A percentile compares a stretch with the other conserved stretches of the same genome.
Conservation (phyloP, 2,329 filamentous ascomycete genomes). For the Xylariales sp. region DNA sequence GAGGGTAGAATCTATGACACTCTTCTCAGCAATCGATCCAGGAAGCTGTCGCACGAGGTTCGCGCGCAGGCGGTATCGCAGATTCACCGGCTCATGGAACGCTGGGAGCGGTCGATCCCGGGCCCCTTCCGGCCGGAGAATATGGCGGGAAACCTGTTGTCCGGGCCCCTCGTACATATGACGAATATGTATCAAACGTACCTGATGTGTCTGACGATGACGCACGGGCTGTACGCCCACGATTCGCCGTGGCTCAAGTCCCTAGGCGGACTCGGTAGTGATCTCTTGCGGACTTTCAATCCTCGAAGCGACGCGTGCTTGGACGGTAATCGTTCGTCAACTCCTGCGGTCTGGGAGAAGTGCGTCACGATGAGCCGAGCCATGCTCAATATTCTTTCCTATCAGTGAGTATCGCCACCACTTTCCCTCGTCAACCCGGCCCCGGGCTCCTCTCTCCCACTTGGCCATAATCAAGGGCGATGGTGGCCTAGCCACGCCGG, state of each 20-base stretch:
- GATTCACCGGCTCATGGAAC: slow-evolving; percentile 49
- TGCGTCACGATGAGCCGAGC: slow-evolving; percentile 42
- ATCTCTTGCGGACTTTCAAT: slow-evolving; percentile 44
- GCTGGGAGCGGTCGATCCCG: slow-evolving; percentile 53
- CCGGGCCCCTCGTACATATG: slow-evolving; percentile 51
- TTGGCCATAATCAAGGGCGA: not conserved
- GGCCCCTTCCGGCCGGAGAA: slow-evolving; percentile 51
- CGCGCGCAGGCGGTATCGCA: slow-evolving; percentile 47
- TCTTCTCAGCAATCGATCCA: slow-evolving; percentile 51
- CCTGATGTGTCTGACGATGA: slow-evolving; percentile 51
- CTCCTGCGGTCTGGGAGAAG: slow-evolving; percentile 40
- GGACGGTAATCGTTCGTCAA: slow-evolving; percentile 31
- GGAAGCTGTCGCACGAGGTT: slow-evolving; percentile 43
- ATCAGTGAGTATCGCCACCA: slow-evolving; percentile 13
- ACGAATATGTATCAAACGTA: slow-evolving; percentile 54
- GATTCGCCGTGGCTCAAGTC: slow-evolving; percentile 53
- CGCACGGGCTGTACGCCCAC: slow-evolving; percentile 55
- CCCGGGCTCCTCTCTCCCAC: not conserved
- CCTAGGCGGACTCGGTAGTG: slow-evolving; percentile 47
- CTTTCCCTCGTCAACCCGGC: too few relatives aligned
- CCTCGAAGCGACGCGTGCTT: slow-evolving; percentile 35
- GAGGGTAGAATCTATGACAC: slow-evolving; percentile 56
- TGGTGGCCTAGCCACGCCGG: not conserved
- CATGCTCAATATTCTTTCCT: slow-evolving; percentile 41
- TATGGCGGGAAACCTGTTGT: slow-evolving; percentile 47